phyloP scores from a whole-genome alignment of 2,329 filamentous ascomycete species.

The Tolypocladium capitatum region DNA sequence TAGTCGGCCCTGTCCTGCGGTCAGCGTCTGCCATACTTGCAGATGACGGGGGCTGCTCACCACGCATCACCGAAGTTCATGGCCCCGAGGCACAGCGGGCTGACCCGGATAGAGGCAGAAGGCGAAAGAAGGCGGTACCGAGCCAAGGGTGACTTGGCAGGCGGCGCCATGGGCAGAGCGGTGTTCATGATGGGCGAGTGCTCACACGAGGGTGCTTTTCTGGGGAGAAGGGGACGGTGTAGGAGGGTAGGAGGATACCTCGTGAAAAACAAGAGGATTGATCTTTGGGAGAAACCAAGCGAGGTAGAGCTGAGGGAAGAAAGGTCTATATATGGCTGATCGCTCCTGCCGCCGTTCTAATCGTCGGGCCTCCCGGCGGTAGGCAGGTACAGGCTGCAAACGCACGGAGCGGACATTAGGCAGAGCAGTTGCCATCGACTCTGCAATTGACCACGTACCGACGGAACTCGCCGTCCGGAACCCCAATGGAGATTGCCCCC shows the following conservation, averaged over 20 bases:
- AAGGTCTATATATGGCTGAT: neutral
- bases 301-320: neutral
- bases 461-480: neutral
- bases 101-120: constrained; percentile 52
- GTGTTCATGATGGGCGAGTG: constrained; percentile 6
- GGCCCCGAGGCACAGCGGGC: constrained; percentile 49
- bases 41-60: constrained; percentile 9
- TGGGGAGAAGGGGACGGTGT: too few species aligned
- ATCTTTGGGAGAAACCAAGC: neutral
- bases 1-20: constrained; percentile 27
- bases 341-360: neutral
- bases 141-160: constrained; percentile 46
- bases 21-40: neutral
- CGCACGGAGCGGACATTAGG: neutral
- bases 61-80: constrained; percentile 53
- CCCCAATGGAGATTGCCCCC: neutral
- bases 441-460: neutral
- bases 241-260: neutral
- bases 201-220: neutral
- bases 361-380: neutral
- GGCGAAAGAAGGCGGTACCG: constrained; percentile 55
- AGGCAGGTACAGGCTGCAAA: neutral
- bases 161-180: constrained; percentile 24
- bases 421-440: neutral
- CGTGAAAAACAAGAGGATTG: neutral